Base-by-base conservation (phyloP, 1,284 basidiomycete genomes). In the Cystobasidiaceae sp. region DNA sequence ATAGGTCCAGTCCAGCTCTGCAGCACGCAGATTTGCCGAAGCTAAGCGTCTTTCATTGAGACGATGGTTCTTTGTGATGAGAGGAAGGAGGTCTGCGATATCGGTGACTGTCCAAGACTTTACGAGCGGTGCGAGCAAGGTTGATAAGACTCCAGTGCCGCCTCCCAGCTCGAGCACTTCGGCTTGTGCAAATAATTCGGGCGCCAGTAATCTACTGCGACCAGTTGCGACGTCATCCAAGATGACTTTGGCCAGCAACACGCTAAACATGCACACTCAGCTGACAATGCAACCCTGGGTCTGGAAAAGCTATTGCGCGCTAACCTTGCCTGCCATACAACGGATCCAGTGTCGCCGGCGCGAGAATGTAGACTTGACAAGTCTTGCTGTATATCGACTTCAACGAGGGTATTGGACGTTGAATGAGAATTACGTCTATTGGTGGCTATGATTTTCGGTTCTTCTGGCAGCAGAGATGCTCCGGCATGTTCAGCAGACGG, bases 321-420 rank as follows among this genome's bases (percentile, higher is more conserved):
- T 73, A 74, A 89, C 89, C 88, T 90, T 54, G 88, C 86, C 75
- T 84, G 82, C 90, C 90, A 93, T 4, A 93, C 77, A 1, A 93
- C 88, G 71, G 89, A 91, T 0, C 90, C 90, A 78, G 64, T 11
- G 28, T 93, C 90, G 0, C 90, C 90, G 66, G 84, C 86, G 23
- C 89, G 82, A 51, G 81, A 84, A 30, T 85, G 82, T 66, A 93
- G 75, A 6, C 86, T 84, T 1, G 85, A 87, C 62, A 85, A 85
- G 73, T 93, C 89, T 75, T 93, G 90, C 6, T 80, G 77, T 5
- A 93, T 77, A 49, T 82, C 79, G 6, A 89, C 79, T 55, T 71
- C 65, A n/a, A n/a, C n/a, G 7, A 78, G 46, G 6, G 58, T 62
- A 28, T 70, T n/a, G n/a, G n/a, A n/a, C n/a, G n/a, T n/a, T n/a